These are phyloP conservation scores for Bullera alba DNA, from an alignment of 768 basidiomycete genomes.

Conservation along the genomic window DNA sequence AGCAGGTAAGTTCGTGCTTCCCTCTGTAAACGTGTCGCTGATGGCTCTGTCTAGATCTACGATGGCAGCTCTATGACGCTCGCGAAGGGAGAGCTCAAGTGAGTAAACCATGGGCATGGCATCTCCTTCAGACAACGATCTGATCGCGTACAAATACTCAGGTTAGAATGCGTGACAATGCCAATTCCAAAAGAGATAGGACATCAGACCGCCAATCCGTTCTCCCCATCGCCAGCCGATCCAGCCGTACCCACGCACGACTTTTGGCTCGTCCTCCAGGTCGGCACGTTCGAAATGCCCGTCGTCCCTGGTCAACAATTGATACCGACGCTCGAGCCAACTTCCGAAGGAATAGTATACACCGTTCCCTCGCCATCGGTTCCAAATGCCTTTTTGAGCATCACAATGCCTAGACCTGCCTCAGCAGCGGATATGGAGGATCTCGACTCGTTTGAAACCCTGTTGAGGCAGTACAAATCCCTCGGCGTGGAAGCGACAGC, in stretches of 20 bases:
- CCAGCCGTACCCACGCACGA: conserved; percentile 50
- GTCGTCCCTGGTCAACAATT: conserved; percentile 57
- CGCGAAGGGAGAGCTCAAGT: conserved; percentile 38
- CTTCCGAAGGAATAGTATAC: conserved; percentile 24
- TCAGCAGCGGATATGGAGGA: conserved; percentile 53
- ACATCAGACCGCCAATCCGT: conserved; percentile 38
- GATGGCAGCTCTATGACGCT: conserved; percentile 30
- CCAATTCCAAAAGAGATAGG: conserved; percentile 41
- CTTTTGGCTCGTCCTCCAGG: conserved; percentile 61
- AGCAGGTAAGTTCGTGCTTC: conserved; percentile 29
- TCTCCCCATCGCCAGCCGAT: conserved; percentile 37
- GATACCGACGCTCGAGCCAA: conserved; percentile 42
- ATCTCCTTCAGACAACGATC: neutral
- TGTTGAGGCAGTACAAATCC: conserved; percentile 59
- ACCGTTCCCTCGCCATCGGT: conserved; percentile 46
- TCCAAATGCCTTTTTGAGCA: conserved; percentile 29
- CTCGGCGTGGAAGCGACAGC: conserved; percentile 23
- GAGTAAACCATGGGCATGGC: conserved; percentile 3
- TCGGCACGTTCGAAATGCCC: conserved; percentile 56
- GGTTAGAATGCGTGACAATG: conserved; percentile 59
- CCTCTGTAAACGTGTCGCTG: neutral
- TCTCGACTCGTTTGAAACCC: conserved; percentile 53
- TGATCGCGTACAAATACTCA: conserved; percentile 10
- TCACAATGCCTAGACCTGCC: conserved; percentile 37
- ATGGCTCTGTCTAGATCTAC: conserved; percentile 31